Evolutionary conservation across 768 basidiomycete species (phyloP), one percentile per base, ranked within the genome.

Genomic region (Rhodotorula toruloides): DNA sequence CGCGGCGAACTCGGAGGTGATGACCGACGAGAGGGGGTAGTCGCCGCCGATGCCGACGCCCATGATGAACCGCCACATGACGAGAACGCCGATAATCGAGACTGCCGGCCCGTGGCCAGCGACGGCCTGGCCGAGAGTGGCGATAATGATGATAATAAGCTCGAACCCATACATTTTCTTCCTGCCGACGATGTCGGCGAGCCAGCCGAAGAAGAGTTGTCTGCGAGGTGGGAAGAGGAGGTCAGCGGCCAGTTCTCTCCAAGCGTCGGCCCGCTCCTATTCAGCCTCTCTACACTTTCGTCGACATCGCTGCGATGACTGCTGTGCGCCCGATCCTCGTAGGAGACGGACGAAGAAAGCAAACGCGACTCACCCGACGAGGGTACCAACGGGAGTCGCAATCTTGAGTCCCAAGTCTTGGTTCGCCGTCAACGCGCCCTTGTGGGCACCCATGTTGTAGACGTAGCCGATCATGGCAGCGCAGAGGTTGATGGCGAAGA

Each of bases 401-500:
- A 75, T 58, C 43, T 73, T 74, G 47, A 75, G 64, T 10, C 74
- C 89, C 32, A 90, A 84, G 71, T 86, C 82, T 76, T 91, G 88
- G 75, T 87, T 83, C 56, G 80, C 58, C 63, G 79, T 82, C 53
- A 87, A 78, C 70, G 79, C 63, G 64, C 79, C 78, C 66, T 71
- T 76, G 40, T 76, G 58, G 54, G 74, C 73, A 36, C 57, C 58
- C 54, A 52, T 58, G 47, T 84, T 84, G 74, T 92, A 92, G 62
- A 91, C 85, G 74, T 86, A 89, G 32, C 87, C 89, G 62, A 94
- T 78, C 89, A 93, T 92, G 0, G 81, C 81, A 0, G 87, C 84
- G 1, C 84, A 90, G 50, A 93, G 88, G 77, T 86, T 90, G 79
- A 93, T 92, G 13, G 89, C 88, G 73, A 93, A 94, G 66, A 93